These are phyloP conservation scores for Fusarium metavorans DNA, from an alignment of 2,329 filamentous ascomycete genomes.

Conservation along the genomic window DNA sequence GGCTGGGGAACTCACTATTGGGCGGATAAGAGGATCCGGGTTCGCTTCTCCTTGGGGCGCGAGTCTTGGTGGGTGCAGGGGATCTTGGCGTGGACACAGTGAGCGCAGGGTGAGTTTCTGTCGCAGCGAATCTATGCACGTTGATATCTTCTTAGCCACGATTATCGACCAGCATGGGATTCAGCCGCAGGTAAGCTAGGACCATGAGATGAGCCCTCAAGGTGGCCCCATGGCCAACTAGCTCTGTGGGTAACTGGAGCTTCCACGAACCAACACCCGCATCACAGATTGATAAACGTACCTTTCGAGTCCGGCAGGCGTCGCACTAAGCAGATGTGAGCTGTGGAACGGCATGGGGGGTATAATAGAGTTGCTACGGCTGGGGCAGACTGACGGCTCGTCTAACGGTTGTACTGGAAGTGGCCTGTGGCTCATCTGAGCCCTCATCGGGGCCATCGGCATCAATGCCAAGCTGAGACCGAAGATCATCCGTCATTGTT, in stretches of 20 bases:
- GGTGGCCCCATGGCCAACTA: neutral
- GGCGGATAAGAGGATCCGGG: conserved; percentile 52
- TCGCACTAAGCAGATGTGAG: conserved; percentile 46
- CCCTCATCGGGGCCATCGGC: conserved; percentile 38
- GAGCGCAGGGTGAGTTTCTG: conserved; percentile 52
- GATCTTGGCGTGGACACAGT: conserved; percentile 53
- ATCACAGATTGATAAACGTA: conserved; percentile 35
- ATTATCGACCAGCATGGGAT: neutral
- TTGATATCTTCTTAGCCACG: conserved; percentile 17
- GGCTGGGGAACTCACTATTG: conserved; percentile 49
- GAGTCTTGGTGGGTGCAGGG: conserved; percentile 50
- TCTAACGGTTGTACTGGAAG: conserved; percentile 35
- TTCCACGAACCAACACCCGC: neutral
- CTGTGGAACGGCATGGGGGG: neutral
- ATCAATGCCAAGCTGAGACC: conserved; percentile 24
- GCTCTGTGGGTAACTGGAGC: neutral
- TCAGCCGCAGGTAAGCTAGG: neutral
- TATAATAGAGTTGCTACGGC: neutral
- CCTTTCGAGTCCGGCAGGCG: conserved; percentile 50
- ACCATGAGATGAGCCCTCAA: neutral
- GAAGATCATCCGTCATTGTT: conserved; percentile 32
- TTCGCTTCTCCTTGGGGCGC: conserved; percentile 52
- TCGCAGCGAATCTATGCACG: conserved; percentile 51
- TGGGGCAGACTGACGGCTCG: conserved; percentile 40
- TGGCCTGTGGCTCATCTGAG: conserved; percentile 38